A percentile compares a stretch with the other conserved stretches of the same genome.
These are phyloP conservation scores for Chlamydomonas reinhardtii DNA, from an alignment of 163 green algal genomes.

Conservation along the genomic window DNA sequence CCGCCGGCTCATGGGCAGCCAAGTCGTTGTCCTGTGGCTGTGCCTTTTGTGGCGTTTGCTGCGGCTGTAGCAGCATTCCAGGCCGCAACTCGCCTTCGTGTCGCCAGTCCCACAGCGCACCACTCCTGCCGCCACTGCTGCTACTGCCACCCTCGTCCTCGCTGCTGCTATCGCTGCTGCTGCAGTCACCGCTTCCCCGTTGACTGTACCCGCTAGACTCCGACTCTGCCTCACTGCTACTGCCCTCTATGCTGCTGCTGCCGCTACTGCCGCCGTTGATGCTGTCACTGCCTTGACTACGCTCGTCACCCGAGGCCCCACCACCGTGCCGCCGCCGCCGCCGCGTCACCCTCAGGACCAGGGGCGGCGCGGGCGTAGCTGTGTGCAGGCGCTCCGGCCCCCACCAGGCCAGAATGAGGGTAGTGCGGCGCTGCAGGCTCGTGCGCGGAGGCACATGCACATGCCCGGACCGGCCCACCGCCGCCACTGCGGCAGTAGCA, in stretches of 20 bases:
- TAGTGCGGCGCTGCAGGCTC: not conserved
- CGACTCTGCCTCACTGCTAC: not conserved
- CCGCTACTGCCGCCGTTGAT: not conserved
- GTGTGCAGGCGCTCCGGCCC: conserved; percentile 7
- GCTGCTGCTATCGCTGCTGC: not conserved
- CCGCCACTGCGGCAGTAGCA: not conserved
- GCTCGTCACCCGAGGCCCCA: no score
- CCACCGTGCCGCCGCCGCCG: not conserved
- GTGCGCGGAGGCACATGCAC: no score
- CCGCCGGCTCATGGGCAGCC: not conserved
- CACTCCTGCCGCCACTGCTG: not conserved
- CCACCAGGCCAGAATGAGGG: conserved; percentile 44
- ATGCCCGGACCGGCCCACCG: no score
- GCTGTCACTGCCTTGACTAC: not conserved
- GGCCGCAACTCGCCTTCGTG: not conserved
- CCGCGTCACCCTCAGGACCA: not conserved
- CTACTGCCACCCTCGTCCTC: not conserved
- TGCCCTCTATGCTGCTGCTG: not conserved
- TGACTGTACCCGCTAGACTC: not conserved
- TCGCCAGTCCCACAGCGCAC: conserved; percentile 7
- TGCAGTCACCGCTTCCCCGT: no score
- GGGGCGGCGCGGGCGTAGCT: not conserved
- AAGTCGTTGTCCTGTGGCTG: no score
- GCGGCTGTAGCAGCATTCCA: conserved; percentile 4
- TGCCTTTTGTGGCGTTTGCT: no score